Conservation (phyloP, 78 protist genomes). For the Protostelium mycophagum region DNA sequence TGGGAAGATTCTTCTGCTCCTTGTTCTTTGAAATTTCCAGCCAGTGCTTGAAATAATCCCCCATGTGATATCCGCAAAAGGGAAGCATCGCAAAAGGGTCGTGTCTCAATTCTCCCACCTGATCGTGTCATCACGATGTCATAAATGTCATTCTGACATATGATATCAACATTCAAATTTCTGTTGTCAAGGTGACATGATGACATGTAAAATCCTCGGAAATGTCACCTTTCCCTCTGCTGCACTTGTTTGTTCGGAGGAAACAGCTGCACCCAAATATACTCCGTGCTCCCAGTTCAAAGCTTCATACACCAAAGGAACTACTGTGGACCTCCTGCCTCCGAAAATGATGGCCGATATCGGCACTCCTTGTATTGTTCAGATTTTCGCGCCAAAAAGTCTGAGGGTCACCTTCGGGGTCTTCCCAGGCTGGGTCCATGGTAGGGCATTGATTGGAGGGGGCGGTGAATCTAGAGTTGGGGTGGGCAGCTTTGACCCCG, state of each 20-base stretch:
- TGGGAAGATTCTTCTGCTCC: slow-evolving; percentile 46
- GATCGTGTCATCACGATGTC: slow-evolving; percentile 4
- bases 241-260: slow-evolving; percentile 86
- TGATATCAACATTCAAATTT: too few relatives aligned
- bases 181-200: too few relatives aligned
- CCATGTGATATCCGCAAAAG: slow-evolving; percentile 91
- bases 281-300: slow-evolving; percentile 91
- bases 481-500: slow-evolving; percentile 83
- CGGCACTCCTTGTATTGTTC: slow-evolving; percentile 83
- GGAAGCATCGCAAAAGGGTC: slow-evolving; percentile 92
- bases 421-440: slow-evolving; percentile 66
- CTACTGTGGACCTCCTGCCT: slow-evolving; percentile 74
- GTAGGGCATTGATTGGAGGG: slow-evolving; percentile 82
- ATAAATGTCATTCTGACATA: too few relatives aligned
- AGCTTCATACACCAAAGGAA: slow-evolving; percentile 75
- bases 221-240: slow-evolving; percentile 54
- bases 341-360: slow-evolving; percentile 89
- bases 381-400: too few relatives aligned
- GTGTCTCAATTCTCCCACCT: slow-evolving; percentile 29
- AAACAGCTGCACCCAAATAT: slow-evolving; percentile 76
- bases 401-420: slow-evolving; percentile 29
- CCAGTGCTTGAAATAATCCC: slow-evolving; percentile 89
- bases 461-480: slow-evolving; percentile 86
- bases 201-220: neutral
- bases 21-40: slow-evolving; percentile 47